A percentile compares a stretch with the other conserved stretches of the same genome.
Conservation (phyloP, 768 basidiomycete species). For the Xerocomellus dryophilus region DNA sequence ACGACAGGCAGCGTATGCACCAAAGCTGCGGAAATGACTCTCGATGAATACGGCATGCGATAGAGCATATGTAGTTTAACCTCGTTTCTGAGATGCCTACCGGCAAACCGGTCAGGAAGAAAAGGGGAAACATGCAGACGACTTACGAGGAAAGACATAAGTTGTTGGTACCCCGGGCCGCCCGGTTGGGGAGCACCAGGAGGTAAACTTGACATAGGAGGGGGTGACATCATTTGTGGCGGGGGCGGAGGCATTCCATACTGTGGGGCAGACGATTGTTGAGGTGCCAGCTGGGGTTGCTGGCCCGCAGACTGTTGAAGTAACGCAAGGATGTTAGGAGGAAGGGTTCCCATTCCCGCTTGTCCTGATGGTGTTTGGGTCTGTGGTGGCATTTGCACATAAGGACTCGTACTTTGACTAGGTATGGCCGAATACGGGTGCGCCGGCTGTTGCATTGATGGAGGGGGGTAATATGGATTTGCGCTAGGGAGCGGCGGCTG, state of each 20-base stretch:
- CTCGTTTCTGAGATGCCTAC: slow-evolving; percentile 32
- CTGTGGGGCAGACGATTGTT: slow-evolving; percentile 26
- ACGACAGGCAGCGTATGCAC: background rate
- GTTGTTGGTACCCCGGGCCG: slow-evolving; percentile 51
- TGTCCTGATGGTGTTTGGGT: slow-evolving; percentile 31
- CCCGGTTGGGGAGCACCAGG: slow-evolving; percentile 43
- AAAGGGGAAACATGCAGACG: background rate
- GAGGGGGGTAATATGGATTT: slow-evolving; percentile 44
- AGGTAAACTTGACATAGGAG: slow-evolving; percentile 40
- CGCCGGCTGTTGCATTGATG: slow-evolving; percentile 30
- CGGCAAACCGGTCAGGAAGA: background rate
- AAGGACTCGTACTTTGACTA: slow-evolving; percentile 21
- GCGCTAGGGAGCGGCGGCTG: slow-evolving; percentile 27
- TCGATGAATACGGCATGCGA: background rate
- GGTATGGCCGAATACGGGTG: slow-evolving; percentile 25
- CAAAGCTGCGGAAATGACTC: background rate
- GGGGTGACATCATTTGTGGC: slow-evolving; percentile 43
- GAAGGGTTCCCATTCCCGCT: slow-evolving; percentile 41
- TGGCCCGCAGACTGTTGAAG: slow-evolving; percentile 51
- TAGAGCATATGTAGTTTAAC: slow-evolving; percentile 2
- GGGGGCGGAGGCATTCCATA: slow-evolving; percentile 42
- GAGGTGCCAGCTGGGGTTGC: slow-evolving; percentile 32
- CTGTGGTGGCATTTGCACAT: slow-evolving; percentile 31
- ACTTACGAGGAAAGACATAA: slow-evolving; percentile 69
- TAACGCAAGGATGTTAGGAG: slow-evolving; percentile 68